Conservation (phyloP, 495 filamentous ascomycete genomes). For the Geoglossum glabrum region DNA sequence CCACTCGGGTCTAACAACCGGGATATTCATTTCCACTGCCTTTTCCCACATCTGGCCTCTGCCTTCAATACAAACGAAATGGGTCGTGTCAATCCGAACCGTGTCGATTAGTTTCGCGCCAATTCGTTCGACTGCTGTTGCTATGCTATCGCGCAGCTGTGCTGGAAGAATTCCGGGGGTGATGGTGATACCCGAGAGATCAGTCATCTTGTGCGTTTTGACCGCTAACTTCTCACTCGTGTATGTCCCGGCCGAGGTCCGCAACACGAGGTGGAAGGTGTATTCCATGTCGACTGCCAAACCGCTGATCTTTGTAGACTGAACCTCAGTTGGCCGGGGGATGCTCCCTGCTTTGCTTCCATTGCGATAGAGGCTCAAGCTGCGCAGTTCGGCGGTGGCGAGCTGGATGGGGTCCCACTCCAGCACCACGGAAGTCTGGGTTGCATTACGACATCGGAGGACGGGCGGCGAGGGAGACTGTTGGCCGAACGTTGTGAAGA, state of each 20-base stretch:
- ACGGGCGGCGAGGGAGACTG: constrained; percentile 57
- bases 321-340: constrained; percentile 62
- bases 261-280: constrained; percentile 77
- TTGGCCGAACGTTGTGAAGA: constrained; percentile 69
- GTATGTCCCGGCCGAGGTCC: constrained; percentile 77
- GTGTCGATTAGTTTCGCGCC: constrained; percentile 80
- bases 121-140: constrained; percentile 61
- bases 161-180: constrained; percentile 73
- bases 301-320: constrained; percentile 92
- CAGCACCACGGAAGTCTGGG: constrained; percentile 88
- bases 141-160: constrained; percentile 50
- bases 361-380: constrained; percentile 81
- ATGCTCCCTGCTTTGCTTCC: constrained; percentile 89
- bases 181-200: constrained; percentile 87
- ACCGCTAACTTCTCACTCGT: constrained; percentile 66
- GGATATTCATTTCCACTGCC: constrained; percentile 93
- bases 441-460: constrained; percentile 83
- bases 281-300: constrained; percentile 91
- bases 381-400: constrained; percentile 76
- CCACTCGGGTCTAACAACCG: constrained; percentile 96
- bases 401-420: constrained; percentile 91
- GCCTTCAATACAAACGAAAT: constrained; percentile 97
- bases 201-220: constrained; percentile 96
- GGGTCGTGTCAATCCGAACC: constrained; percentile 92
- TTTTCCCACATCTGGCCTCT: constrained; percentile 81